Conservation (phyloP, 371 early-diverging fungal species). For the Zopfochytrium polystomum region DNA sequence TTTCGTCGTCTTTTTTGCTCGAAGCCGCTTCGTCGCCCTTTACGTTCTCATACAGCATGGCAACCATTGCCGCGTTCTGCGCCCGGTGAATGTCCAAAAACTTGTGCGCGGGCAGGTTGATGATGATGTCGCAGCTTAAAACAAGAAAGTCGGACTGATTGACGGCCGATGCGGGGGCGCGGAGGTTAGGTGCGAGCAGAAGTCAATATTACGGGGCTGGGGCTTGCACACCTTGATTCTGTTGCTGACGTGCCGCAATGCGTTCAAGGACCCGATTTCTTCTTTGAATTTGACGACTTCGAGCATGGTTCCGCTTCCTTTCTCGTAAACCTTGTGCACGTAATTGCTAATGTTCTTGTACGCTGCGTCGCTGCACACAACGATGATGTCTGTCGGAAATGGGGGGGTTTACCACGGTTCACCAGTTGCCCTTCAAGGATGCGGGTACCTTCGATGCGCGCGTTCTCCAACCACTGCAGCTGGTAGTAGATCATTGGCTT, state of each 20-base stretch:
- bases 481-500: conserved; percentile 89
- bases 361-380: conserved; percentile 62
- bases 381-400: conserved; percentile 66
- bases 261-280: conserved; percentile 65
- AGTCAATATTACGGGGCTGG: neutral
- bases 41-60: conserved; percentile 72
- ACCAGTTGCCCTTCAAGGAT: neutral
- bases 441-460: conserved; percentile 71
- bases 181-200: neutral
- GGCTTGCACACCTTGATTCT: conserved; percentile 64
- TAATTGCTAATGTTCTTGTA: conserved; percentile 65
- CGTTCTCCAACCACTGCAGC: conserved; percentile 87
- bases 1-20: conserved; percentile 25
- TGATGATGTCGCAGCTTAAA: conserved; percentile 82
- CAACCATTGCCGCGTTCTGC: conserved; percentile 70
- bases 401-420: neutral
- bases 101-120: conserved; percentile 74
- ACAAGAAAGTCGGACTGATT: conserved; percentile 83
- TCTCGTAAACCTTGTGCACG: conserved; percentile 52
- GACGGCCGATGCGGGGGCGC: neutral
- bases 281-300: conserved; percentile 68
- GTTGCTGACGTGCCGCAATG: conserved; percentile 71
- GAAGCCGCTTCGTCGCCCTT: conserved; percentile 38
- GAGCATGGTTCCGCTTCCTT: conserved; percentile 37
- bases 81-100: conserved; percentile 79